Evolutionary conservation across 1,284 basidiomycete genomes (phyloP).

Genomic region (Sporisorium sorghi): DNA sequence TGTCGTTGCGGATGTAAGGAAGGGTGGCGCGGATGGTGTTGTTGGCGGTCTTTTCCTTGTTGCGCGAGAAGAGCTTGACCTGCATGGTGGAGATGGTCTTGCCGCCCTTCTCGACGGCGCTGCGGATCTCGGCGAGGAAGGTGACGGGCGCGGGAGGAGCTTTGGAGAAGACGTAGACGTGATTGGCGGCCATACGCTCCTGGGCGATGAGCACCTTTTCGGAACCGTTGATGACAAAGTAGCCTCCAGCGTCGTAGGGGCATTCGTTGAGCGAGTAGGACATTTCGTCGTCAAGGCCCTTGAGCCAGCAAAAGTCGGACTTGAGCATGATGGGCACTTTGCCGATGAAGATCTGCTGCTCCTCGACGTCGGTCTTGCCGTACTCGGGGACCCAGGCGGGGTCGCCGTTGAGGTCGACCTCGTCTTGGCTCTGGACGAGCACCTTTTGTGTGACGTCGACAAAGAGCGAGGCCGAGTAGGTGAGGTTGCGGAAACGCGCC

Average conservation of each 20-base stretch:
- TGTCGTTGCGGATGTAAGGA: conserved; percentile 97
- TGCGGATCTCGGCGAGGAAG: conserved; percentile 96
- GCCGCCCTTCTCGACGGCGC: conserved; percentile 96
- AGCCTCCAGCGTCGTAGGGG: conserved; percentile 92
- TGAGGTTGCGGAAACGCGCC: conserved; percentile 90
- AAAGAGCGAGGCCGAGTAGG: conserved; percentile 95
- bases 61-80: conserved; percentile 93
- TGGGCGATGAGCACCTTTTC: conserved; percentile 99
- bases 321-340: conserved; percentile 99
- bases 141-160: conserved; percentile 95
- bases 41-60: conserved; percentile 82
- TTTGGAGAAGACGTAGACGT: conserved; percentile 99
- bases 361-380: conserved; percentile 74
- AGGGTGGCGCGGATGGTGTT: conserved; percentile 97
- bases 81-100: conserved; percentile 99
- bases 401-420: conserved; percentile 77
- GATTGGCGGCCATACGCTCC: conserved; percentile 99
- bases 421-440: conserved; percentile 81
- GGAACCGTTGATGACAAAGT: conserved; percentile 99
- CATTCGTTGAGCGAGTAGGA: conserved; percentile 94
- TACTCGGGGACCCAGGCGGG: conserved; percentile 79
- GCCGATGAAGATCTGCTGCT: conserved; percentile 91
- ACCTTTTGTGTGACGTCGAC: conserved; percentile 94
- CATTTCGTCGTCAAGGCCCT: conserved; percentile 81
- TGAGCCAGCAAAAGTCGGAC: conserved; percentile 92